Evolutionary conservation across 1,139 yeast species (phyloP).

Genomic region (Suhomyces guaymorum): DNA sequence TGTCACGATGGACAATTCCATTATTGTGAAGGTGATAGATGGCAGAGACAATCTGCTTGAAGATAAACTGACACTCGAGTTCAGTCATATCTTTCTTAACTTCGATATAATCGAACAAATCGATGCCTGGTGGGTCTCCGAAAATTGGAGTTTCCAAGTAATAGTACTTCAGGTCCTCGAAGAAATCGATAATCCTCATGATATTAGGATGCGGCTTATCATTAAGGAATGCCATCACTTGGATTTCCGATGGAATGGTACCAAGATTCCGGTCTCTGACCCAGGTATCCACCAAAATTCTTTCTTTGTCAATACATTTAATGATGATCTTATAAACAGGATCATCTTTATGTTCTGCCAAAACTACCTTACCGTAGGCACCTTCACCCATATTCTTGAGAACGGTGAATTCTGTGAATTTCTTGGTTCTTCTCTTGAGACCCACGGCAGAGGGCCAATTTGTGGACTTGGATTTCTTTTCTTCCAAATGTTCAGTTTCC

Average conservation of each 20-base stretch:
- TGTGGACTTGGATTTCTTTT: constrained; percentile 34
- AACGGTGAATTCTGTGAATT: constrained; percentile 67
- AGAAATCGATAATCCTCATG: constrained; percentile 80
- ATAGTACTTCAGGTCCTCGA: constrained; percentile 86
- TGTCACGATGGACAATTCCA: constrained; percentile 92
- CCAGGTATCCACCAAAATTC: constrained; percentile 96
- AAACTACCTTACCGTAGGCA: constrained; percentile 89
- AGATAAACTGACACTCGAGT: constrained; percentile 70
- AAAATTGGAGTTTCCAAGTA: constrained; percentile 90
- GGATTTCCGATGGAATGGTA: constrained; percentile 92
- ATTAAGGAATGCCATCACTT: constrained; percentile 79
- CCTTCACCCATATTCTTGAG: constrained; percentile 90
- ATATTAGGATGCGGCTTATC: constrained; percentile 83
- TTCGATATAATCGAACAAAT: constrained; percentile 88
- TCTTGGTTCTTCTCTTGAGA: constrained; percentile 59
- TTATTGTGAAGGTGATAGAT: constrained; percentile 76
- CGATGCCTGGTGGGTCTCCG: constrained; percentile 87
- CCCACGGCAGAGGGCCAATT: constrained; percentile 65
- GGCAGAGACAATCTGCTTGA: constrained; percentile 77
- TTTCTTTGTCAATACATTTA: constrained; percentile 87
- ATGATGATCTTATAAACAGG: constrained; percentile 69
- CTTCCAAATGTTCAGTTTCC: constrained; percentile 46
- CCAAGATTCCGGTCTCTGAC: constrained; percentile 88
- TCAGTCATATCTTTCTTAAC: constrained; percentile 78
- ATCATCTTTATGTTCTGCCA: constrained; percentile 70